Evolutionary conservation across 306 rosid genomes (phyloP), one percentile per base, ranked within the genome.

Genomic region (Fragaria vesca): DNA sequence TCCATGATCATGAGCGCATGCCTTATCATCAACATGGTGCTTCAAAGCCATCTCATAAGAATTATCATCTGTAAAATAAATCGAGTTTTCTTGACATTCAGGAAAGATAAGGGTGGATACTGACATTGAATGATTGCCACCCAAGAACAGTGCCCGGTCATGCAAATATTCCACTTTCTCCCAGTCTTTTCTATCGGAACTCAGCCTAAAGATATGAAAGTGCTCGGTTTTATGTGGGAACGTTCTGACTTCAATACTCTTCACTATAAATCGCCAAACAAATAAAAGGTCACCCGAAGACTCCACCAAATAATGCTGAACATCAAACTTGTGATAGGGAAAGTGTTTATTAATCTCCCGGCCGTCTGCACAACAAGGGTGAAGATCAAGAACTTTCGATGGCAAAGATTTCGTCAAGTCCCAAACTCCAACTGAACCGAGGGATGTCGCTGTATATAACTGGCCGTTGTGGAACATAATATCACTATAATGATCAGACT

Each of bases 1-100:
- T 45, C 82, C 82, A 6, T 8, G 3, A 71, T 79, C 82, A 62
- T 36, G 77, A 47, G 46, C 82, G 12, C 24, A 73, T 38, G 21
- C 30, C 30, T n/a, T 11, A 4, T 71, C n/a, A 34, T 47, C 72
- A 16, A 17, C 68, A 4, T 26, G 1, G 69, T 3, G 24, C 30
- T 57, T 57, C 15, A 47, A 34, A 42, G 12, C n/a, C 20, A 58
- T 66, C 77, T 69, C 74, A 18, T 46, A 50, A 34, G 55, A 50
- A 24, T 54, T 28, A 55, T 77, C 69, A 12, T 69, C 75, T 2
- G 75, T 69, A 65, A 24, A 78, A 69, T 79, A 73, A 42, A 79
- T 43, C 4, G 69, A 40, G 48, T 66, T 73, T 11, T 69, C 77
- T 40, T 79, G 61, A 28, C 12, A 52, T 30, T 67, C 69, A 15